These are phyloP conservation scores for Kluyveromyces sp. DNA, from an alignment of 1,139 yeast genomes.

Conservation along the genomic window DNA sequence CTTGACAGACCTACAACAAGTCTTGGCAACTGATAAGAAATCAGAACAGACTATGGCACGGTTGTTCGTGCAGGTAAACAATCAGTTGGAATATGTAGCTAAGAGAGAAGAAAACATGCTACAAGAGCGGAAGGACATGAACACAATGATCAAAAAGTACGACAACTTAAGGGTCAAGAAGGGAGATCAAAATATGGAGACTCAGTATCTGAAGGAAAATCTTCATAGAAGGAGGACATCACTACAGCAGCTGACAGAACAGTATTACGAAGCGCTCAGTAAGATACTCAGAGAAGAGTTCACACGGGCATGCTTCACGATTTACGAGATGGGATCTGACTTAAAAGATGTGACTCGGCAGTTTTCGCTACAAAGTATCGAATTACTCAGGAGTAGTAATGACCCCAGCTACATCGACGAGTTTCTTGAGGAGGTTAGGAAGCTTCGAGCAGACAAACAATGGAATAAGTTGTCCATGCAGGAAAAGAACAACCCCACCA, in stretches of 20 bases:
- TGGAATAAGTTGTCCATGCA: slow-evolving; percentile 23
- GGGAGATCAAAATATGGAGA: slow-evolving; percentile 24
- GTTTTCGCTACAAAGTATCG: slow-evolving; percentile 20
- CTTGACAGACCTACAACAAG: slow-evolving; percentile 18
- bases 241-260: slow-evolving; percentile 16
- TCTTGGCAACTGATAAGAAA: slow-evolving; percentile 22
- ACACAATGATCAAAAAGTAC: slow-evolving; percentile 18
- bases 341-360: slow-evolving; percentile 19
- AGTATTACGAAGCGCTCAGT: slow-evolving; percentile 22
- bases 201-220: slow-evolving; percentile 21
- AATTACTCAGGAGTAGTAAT: slow-evolving; percentile 14
- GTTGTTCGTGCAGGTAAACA: slow-evolving; percentile 16
- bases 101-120: slow-evolving; percentile 24
- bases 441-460: slow-evolving; percentile 20
- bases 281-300: slow-evolving; percentile 22
- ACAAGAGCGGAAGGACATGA: slow-evolving; percentile 19
- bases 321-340: slow-evolving; percentile 22
- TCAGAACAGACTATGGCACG: slow-evolving; percentile 20
- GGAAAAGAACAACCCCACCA: slow-evolving; percentile 22
- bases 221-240: slow-evolving; percentile 20
- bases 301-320: slow-evolving; percentile 21
- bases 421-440: slow-evolving; percentile 23
- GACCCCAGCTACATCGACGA: slow-evolving; percentile 15
- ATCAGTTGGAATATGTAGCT: slow-evolving; percentile 20
- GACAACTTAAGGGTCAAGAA: slow-evolving; percentile 17